These are phyloP conservation scores for Salix brachista DNA, from an alignment of 345 rosid species.

Conservation along the genomic window DNA sequence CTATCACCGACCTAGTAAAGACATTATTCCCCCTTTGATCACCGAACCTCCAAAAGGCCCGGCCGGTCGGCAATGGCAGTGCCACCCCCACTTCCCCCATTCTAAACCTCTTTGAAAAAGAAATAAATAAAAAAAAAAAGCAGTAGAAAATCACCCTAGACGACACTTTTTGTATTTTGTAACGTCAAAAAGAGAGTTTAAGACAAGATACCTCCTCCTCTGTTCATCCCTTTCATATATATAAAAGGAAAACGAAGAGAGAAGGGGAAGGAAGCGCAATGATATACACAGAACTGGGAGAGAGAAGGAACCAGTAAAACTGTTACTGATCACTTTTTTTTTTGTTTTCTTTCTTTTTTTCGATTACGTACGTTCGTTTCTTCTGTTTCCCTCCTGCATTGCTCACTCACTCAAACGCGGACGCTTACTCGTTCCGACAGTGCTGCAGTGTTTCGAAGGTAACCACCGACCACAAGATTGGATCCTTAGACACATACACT, in stretches of 20 bases:
- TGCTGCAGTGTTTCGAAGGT: neutral
- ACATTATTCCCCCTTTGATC: too few relatives aligned
- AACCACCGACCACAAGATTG: neutral
- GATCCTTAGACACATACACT: neutral
- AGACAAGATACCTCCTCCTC: neutral
- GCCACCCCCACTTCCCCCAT: neutral
- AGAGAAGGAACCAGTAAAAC: neutral
- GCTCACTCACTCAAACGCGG: neutral
- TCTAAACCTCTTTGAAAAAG: neutral
- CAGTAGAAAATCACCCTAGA: neutral
- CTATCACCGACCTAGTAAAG: neutral
- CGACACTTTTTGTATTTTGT: neutral
- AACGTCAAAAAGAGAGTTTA: neutral
- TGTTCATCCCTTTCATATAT: neutral
- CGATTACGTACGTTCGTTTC: neutral
- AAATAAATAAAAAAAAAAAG: neutral
- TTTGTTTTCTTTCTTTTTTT: neutral
- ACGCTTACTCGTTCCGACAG: neutral
- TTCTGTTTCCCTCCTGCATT: neutral
- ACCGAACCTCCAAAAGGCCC: too few relatives aligned
- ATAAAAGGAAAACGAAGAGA: neutral
- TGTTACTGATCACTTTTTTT: neutral
- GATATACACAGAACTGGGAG: neutral
- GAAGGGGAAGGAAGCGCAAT: neutral
- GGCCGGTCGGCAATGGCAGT: too few relatives aligned